A percentile compares a stretch with the other conserved stretches of the same genome.
Evolutionary conservation across 192 early-diverging fungal genomes (phyloP).

Genomic region (Coemansia sp.): DNA sequence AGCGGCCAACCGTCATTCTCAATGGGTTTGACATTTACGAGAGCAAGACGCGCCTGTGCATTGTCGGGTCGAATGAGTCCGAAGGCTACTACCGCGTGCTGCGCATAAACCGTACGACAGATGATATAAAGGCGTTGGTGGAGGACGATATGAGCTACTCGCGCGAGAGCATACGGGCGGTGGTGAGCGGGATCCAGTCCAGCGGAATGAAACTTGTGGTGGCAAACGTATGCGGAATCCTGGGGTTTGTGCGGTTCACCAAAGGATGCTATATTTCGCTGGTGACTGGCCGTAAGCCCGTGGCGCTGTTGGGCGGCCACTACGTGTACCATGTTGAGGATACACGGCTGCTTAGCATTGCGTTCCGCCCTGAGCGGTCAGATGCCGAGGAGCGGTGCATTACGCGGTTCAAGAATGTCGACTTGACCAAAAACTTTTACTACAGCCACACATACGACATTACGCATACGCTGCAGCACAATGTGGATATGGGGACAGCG

Average conservation of each 20-base stretch:
- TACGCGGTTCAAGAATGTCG: constrained; percentile 86
- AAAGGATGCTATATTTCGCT: constrained; percentile 91
- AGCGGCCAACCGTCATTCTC: constrained; percentile 52
- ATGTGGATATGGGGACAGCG: constrained; percentile 42
- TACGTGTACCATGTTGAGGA: constrained; percentile 96
- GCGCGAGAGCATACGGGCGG: constrained; percentile 66
- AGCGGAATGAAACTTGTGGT: constrained; percentile 51
- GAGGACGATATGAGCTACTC: constrained; percentile 80
- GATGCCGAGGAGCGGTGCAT: constrained; percentile 76
- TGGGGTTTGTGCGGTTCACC: constrained; percentile 86
- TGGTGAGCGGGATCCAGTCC: constrained; percentile 80
- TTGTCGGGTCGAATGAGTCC: constrained; percentile 80
- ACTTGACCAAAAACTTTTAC: constrained; percentile 94
- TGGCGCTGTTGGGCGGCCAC: constrained; percentile 92
- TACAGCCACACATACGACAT: constrained; percentile 97
- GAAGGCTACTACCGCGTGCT: constrained; percentile 77
- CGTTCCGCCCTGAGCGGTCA: constrained; percentile 68
- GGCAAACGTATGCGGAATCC: constrained; percentile 27
- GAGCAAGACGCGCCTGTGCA: constrained; percentile 78
- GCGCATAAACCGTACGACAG: constrained; percentile 81
- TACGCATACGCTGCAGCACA: constrained; percentile 84
- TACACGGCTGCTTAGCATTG: constrained; percentile 73
- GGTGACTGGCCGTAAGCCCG: constrained; percentile 78
- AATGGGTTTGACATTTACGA: constrained; percentile 86
- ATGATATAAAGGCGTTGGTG: constrained; percentile 64